Percentiles rank a stretch among this genome's conserved stretches.
phyloP scores from a whole-genome alignment of 768 basidiomycete species.

The Naganishia onofrii region DNA sequence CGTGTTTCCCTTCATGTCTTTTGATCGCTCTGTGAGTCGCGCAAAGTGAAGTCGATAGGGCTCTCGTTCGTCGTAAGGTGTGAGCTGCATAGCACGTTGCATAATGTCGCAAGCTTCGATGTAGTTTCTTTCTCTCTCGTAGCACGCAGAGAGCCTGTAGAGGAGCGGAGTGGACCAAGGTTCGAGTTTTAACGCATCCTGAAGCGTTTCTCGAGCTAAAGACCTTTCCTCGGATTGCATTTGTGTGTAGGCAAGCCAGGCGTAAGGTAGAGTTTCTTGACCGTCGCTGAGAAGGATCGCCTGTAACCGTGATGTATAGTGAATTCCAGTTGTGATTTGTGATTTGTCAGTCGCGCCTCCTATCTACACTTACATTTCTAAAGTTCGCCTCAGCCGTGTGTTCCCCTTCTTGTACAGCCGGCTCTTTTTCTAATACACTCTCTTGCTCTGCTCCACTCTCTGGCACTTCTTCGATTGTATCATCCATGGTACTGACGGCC shows the following conservation, averaged over 20 bases:
- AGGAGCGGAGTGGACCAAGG: neutral
- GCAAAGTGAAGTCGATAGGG: neutral
- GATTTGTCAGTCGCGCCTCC: neutral
- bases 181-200: neutral
- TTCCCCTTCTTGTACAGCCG: too few relatives aligned
- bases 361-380: neutral
- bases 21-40: neutral
- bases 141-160: neutral
- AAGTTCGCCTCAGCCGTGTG: neutral
- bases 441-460: too few relatives aligned
- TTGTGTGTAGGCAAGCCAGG: neutral
- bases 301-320: neutral
- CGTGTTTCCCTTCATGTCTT: neutral
- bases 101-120: neutral
- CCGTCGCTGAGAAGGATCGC: neutral
- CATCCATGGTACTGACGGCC: too few relatives aligned
- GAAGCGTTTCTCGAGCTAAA: neutral
- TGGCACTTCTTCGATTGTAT: too few relatives aligned
- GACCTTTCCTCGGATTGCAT: neutral
- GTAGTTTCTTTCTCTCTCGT: conserved; percentile 1
- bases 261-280: neutral
- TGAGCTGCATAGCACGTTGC: neutral
- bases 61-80: neutral
- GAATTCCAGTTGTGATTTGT: neutral
- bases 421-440: too few relatives aligned